Conservation (phyloP, 805 yeast genomes). For the Barnettozyma sucrosica region DNA sequence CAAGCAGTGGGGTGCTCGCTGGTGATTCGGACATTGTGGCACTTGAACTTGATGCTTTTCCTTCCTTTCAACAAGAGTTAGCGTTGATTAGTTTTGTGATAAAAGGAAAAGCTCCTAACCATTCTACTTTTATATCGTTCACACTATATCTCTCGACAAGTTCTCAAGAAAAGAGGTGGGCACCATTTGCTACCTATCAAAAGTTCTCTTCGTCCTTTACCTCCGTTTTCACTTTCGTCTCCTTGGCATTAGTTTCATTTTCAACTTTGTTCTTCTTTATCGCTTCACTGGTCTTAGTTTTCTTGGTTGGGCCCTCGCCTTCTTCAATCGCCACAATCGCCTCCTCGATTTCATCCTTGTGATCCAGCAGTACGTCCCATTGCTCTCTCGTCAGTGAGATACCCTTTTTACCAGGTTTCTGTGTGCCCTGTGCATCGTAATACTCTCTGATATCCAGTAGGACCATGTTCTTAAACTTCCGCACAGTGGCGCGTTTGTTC, state of each 20-base stretch:
- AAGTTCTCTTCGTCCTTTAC: not conserved
- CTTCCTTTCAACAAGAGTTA: not conserved
- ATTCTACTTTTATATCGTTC: too few species aligned
- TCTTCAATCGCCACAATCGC: conserved; percentile 37
- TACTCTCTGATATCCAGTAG: conserved; percentile 83
- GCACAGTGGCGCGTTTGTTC: conserved; percentile 67
- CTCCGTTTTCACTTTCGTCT: not conserved
- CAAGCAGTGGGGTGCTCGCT: conserved; percentile 5
- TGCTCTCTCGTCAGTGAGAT: conserved; percentile 52
- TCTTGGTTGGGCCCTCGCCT: conserved; percentile 26
- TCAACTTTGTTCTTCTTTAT: not conserved
- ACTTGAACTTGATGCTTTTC: not conserved
- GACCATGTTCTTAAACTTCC: conserved; percentile 59
- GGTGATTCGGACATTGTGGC: conserved; percentile 7
- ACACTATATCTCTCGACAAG: too few species aligned
- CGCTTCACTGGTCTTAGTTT: conserved; percentile 12
- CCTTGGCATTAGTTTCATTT: not conserved
- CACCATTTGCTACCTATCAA: not conserved
- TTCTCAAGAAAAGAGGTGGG: too few species aligned
- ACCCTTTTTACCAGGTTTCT: conserved; percentile 79
- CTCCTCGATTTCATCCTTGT: conserved; percentile 41
- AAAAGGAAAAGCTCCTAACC: not conserved
- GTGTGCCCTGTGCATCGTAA: conserved; percentile 56
- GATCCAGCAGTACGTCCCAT: conserved; percentile 45
- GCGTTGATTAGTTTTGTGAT: too few species aligned